Percentiles rank a stretch among this genome's conserved stretches.
Conservation (phyloP, 1,139 yeast species). For the Candida sp. region DNA sequence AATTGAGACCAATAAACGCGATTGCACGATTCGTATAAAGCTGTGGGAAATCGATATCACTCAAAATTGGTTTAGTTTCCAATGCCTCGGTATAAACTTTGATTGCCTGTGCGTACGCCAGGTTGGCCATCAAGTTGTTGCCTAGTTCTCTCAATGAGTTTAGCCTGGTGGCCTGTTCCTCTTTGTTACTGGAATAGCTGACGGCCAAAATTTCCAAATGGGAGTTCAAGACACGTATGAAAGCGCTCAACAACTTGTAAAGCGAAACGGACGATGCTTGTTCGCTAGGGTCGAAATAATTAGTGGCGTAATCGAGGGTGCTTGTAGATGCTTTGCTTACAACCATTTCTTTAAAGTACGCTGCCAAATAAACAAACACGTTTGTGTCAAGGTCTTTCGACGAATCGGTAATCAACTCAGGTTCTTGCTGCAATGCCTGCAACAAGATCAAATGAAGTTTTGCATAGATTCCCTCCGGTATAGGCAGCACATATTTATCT, state of each 20-base stretch:
- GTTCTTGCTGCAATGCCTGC: background rate
- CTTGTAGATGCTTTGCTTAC: background rate
- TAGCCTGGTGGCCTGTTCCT: conserved; percentile 13
- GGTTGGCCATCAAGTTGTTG: conserved; percentile 43
- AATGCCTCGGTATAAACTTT: conserved; percentile 44
- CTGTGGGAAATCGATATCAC: conserved; percentile 31
- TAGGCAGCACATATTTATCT: background rate
- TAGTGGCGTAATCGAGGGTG: no score
- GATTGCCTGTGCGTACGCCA: conserved; percentile 47
- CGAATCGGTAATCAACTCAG: background rate
- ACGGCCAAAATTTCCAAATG: conserved; percentile 4
- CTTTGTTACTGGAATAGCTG: background rate
- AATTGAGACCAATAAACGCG: conserved; percentile 47
- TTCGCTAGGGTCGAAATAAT: background rate
- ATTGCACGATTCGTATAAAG: conserved; percentile 45
- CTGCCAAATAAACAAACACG: conserved; percentile 12
- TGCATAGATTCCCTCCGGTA: background rate
- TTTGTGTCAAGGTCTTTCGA: conserved; percentile 7
- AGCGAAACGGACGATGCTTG: background rate
- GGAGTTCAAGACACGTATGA: conserved; percentile 2
- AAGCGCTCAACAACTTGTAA: background rate
- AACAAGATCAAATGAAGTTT: background rate
- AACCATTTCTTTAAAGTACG: background rate
- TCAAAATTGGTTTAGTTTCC: conserved; percentile 20
- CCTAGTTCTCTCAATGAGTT: conserved; percentile 41